phyloP scores from a whole-genome alignment of 2,329 filamentous ascomycete species.

The Epichloe gansuensis region DNA sequence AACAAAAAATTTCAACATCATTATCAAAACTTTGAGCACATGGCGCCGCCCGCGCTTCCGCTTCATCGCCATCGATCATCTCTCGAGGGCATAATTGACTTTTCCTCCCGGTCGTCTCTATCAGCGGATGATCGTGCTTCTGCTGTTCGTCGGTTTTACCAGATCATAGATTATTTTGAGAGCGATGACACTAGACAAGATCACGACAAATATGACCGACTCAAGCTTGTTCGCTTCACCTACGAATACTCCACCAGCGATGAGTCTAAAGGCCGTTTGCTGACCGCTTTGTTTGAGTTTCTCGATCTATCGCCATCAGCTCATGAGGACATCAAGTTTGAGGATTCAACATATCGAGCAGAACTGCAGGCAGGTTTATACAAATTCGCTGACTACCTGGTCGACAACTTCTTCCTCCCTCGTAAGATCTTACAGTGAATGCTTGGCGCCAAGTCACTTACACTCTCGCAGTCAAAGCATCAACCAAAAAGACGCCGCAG shows the following conservation, averaged over 20 bases:
- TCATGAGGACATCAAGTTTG: no score
- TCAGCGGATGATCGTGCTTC: no score
- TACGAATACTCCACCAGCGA: background rate
- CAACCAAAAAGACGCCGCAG: constrained; percentile 1
- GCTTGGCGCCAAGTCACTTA: background rate
- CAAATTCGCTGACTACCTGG: constrained; percentile 4
- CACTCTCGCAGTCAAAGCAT: background rate
- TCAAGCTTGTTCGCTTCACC: background rate
- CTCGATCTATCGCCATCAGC: background rate
- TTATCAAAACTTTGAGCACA: no score
- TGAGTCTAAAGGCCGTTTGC: constrained; percentile 1
- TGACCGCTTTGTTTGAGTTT: constrained; percentile 1
- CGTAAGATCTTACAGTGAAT: background rate
- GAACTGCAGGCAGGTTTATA: background rate
- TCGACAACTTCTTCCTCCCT: constrained; percentile 7
- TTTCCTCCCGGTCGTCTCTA: background rate
- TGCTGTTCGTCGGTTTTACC: no score
- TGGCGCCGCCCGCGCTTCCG: background rate
- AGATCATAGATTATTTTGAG: no score
- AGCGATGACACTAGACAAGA: no score
- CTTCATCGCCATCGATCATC: constrained; percentile 1
- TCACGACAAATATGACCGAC: background rate
- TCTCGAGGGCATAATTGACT: constrained; percentile 1
- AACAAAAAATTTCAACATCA: no score
- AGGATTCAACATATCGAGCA: no score